Evolutionary conservation across 768 basidiomycete genomes (phyloP).

Genomic region (Cantharellus anzutake): DNA sequence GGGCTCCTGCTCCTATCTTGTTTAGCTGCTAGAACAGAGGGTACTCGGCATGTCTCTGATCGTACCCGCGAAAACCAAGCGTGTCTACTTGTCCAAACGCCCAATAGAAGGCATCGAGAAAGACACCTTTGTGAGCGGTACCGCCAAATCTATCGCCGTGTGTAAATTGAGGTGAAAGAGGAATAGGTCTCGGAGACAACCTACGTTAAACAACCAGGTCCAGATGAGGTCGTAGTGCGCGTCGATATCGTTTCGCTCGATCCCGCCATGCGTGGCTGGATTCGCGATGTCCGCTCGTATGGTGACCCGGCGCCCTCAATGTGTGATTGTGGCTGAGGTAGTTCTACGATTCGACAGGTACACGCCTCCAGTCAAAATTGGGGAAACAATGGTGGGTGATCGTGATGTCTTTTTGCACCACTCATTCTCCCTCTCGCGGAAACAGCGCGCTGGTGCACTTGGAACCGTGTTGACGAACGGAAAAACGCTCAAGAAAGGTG

Average conservation of each 20-base stretch:
- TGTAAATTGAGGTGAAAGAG: no score
- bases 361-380: conserved; percentile 30
- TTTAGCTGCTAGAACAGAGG: neutral
- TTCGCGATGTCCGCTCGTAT: conserved; percentile 40
- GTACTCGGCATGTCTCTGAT: neutral
- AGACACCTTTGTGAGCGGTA: neutral
- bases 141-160: neutral
- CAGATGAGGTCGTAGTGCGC: conserved; percentile 41
- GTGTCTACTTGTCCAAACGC: neutral
- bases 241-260: conserved; percentile 68
- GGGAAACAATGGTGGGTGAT: conserved; percentile 37
- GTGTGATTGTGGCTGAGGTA: conserved; percentile 9
- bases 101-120: neutral
- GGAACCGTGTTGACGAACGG: conserved; percentile 36
- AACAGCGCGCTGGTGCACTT: conserved; percentile 15
- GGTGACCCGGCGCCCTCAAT: conserved; percentile 40
- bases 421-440: neutral
- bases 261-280: conserved; percentile 75
- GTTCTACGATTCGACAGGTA: neutral
- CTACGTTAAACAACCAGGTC: conserved; percentile 3
- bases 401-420: neutral
- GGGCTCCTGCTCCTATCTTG: neutral
- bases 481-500: conserved; percentile 36
- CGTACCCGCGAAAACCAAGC: neutral
- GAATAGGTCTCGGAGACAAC: neutral